Evolutionary conservation across 306 rosid genomes (phyloP).

Genomic region (Hippophae rhamnoides): DNA sequence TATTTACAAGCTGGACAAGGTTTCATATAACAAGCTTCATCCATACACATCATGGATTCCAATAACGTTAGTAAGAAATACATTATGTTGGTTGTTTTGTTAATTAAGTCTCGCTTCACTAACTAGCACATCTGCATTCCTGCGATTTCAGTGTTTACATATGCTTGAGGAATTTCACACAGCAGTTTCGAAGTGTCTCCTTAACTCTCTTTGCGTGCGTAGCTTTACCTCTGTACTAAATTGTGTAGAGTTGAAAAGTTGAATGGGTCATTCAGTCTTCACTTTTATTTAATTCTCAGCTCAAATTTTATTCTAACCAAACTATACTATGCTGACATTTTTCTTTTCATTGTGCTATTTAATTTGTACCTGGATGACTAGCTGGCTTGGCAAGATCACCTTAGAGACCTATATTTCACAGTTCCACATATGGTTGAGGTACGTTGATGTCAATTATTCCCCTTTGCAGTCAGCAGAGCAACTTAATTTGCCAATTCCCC

Average conservation of each 20-base stretch:
- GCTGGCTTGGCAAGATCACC: constrained; percentile 98
- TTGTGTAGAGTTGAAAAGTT: background rate
- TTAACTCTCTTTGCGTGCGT: constrained; percentile 88
- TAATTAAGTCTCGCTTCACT: background rate
- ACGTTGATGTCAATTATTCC: constrained; percentile 4
- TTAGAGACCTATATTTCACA: constrained; percentile 98
- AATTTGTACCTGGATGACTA: constrained; percentile 26
- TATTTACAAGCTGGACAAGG: constrained; percentile 95
- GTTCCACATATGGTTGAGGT: constrained; percentile 99
- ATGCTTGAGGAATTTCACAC: constrained; percentile 85
- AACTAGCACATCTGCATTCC: constrained; percentile 5
- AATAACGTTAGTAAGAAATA: constrained; percentile 51
- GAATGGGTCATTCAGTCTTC: too few relatives aligned
- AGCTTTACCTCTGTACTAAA: constrained; percentile 22
- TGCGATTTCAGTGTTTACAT: constrained; percentile 74
- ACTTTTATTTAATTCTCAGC: too few relatives aligned
- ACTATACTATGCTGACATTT: constrained; percentile 12
- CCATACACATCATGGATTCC: constrained; percentile 99
- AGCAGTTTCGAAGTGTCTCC: constrained; percentile 72
- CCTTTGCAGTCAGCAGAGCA: constrained; percentile 3
- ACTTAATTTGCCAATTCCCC: background rate
- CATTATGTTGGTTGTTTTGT: background rate
- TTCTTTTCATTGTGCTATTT: background rate
- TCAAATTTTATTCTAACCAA: too few relatives aligned
- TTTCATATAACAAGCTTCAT: constrained; percentile 81